Evolutionary conservation across 2,329 filamentous ascomycete genomes (phyloP), one percentile per base, ranked within the genome.

Genomic region (Xylaria digitata): DNA sequence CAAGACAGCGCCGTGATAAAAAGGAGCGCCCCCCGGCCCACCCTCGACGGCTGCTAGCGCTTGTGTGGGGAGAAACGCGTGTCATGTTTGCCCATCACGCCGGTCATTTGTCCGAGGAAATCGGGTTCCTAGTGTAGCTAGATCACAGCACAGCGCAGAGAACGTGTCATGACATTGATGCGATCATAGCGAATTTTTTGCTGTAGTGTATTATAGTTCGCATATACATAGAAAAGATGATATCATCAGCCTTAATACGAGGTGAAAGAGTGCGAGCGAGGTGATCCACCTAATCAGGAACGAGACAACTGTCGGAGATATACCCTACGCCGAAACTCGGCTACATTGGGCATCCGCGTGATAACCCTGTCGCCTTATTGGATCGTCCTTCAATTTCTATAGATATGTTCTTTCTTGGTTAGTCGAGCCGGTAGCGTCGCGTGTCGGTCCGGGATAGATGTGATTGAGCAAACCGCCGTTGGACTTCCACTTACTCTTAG

Each of bases 241-340:
- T 53, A 54, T 64, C 55, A 59, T 58, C 45, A 26, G 5, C 21
- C 19, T 26, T 43, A 54, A 64, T 53, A 59, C 48, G 55, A 62
- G 43, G 21, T 21, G n/a, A 13, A 21, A 49, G 43, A 40, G n/a
- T 37, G n/a, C 17, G 50, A 50, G 15, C 42, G 42, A 15, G 23
- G 32, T 42, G 26, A 26, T 30, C 37, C 49, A 15, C 42, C 50
- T n/a, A n/a, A 37, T 19, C n/a, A 19, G n/a, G 17, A 49, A n/a
- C 50, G 15, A 56, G 19, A 9, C 2, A 53, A 9, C 50, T 37
- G 11, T 37, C 34, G 34, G 34, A 13, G 32, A 15, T 40, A 40
- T 53, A 8, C n/a, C 43, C 9, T 21, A 23, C 6, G n/a, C 45
- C 45, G 21, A 48, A n/a, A 34, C 30, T 7, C 19, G 19, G 6